A percentile compares a stretch with the other conserved stretches of the same genome.
Conservation (phyloP, 768 basidiomycete genomes). For the Suillus decipiens region DNA sequence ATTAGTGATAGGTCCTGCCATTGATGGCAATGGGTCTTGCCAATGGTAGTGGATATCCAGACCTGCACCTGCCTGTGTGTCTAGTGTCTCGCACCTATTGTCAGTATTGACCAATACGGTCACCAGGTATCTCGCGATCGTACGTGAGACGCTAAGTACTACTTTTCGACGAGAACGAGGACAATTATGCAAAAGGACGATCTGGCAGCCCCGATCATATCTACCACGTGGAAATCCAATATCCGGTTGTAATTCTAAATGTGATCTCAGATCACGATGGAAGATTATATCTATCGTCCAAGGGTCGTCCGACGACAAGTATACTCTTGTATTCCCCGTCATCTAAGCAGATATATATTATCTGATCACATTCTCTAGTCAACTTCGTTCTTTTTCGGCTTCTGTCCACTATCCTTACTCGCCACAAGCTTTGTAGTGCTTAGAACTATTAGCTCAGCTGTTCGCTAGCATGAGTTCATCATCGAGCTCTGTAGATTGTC, state of each 20-base stretch:
- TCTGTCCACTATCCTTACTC: constrained; percentile 18
- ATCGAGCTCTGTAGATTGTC: constrained; percentile 57
- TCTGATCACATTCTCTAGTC: constrained; percentile 31
- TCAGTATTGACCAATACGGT: too few relatives aligned
- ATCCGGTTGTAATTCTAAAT: neutral
- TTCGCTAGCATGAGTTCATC: constrained; percentile 34
- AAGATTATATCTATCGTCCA: neutral
- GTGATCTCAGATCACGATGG: neutral
- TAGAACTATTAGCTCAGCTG: constrained; percentile 16
- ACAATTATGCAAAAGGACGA: neutral
- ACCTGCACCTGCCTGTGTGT: too few relatives aligned
- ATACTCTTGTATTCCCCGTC: constrained; percentile 30
- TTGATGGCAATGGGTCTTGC: too few relatives aligned
- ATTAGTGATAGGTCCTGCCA: too few relatives aligned
- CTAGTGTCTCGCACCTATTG: neutral
- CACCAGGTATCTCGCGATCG: neutral
- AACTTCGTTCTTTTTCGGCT: constrained; percentile 28
- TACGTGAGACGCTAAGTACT: neutral
- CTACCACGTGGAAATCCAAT: neutral
- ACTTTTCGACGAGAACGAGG: neutral
- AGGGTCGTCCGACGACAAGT: neutral
- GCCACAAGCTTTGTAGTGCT: constrained; percentile 38
- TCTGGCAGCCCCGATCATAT: neutral
- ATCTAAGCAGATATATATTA: constrained; percentile 25
- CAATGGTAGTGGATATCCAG: too few relatives aligned